Evolutionary conservation across 2,329 filamentous ascomycete species (phyloP).

Genomic region (Alternaria sp.): DNA sequence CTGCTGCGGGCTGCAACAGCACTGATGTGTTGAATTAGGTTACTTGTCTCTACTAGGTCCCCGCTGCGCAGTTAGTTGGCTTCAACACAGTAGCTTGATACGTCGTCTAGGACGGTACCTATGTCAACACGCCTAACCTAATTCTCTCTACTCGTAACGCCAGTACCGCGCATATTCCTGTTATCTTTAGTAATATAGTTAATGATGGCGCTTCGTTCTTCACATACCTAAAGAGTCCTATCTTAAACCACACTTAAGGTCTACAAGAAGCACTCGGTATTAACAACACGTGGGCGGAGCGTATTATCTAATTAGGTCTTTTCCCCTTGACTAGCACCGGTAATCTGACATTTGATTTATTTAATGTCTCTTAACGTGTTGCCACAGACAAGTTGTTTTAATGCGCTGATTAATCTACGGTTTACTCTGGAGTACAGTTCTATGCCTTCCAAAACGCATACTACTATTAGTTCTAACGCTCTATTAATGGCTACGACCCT

Average conservation of each 20-base stretch:
- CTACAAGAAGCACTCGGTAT: constrained; percentile 59
- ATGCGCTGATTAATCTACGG: constrained; percentile 67
- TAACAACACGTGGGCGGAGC: constrained; percentile 50
- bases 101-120: constrained; percentile 67
- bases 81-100: constrained; percentile 59
- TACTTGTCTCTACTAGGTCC: constrained; percentile 61
- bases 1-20: constrained; percentile 61
- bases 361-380: constrained; percentile 63
- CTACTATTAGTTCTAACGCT: constrained; percentile 69
- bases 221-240: constrained; percentile 57
- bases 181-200: constrained; percentile 65
- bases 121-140: constrained; percentile 62
- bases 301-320: constrained; percentile 53
- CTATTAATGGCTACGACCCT: constrained; percentile 63
- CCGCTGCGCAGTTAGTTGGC: constrained; percentile 54
- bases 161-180: constrained; percentile 59
- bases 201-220: constrained; percentile 67
- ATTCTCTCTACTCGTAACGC: constrained; percentile 55
- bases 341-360: constrained; percentile 64
- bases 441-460: constrained; percentile 61
- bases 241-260: constrained; percentile 55
- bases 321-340: constrained; percentile 61
- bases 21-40: constrained; percentile 59
- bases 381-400: constrained; percentile 68
- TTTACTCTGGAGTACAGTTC: constrained; percentile 59